These are phyloP conservation scores for Voacanga thouarsii DNA, from an alignment of 257 asterid species.

Conservation along the genomic window DNA sequence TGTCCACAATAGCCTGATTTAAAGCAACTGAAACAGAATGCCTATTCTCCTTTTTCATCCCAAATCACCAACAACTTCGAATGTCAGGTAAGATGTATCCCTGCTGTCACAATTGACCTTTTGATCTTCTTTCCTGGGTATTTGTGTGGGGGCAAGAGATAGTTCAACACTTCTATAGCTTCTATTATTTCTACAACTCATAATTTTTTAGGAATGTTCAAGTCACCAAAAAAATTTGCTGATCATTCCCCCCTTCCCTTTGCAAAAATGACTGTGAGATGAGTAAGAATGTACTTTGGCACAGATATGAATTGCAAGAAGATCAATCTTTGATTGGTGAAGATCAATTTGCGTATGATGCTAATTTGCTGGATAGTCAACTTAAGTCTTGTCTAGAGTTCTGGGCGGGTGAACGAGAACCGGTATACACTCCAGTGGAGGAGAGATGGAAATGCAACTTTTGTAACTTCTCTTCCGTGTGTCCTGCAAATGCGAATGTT, in stretches of 20 bases:
- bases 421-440: conserved; percentile 55
- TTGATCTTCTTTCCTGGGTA: not conserved
- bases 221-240: not conserved
- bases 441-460: conserved; percentile 88
- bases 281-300: not conserved
- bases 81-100: not conserved
- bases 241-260: not conserved
- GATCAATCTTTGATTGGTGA: conserved; percentile 83
- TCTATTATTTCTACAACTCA: not conserved
- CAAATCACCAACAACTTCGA: not conserved
- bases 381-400: conserved; percentile 62
- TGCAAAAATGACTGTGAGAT: not conserved
- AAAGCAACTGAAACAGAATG: no score
- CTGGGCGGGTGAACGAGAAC: conserved; percentile 74
- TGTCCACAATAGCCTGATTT: not conserved
- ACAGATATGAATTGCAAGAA: conserved; percentile 78
- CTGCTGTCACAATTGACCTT: not conserved
- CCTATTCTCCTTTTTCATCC: not conserved
- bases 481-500: conserved; percentile 41
- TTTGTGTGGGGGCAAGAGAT: not conserved
- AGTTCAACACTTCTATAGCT: not conserved
- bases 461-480: conserved; percentile 55
- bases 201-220: not conserved
- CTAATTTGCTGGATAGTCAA: conserved; percentile 55
- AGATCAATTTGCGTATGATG: conserved; percentile 55